These are phyloP conservation scores for Claviceps sp. DNA, from an alignment of 2,329 filamentous ascomycete species.

Conservation along the genomic window DNA sequence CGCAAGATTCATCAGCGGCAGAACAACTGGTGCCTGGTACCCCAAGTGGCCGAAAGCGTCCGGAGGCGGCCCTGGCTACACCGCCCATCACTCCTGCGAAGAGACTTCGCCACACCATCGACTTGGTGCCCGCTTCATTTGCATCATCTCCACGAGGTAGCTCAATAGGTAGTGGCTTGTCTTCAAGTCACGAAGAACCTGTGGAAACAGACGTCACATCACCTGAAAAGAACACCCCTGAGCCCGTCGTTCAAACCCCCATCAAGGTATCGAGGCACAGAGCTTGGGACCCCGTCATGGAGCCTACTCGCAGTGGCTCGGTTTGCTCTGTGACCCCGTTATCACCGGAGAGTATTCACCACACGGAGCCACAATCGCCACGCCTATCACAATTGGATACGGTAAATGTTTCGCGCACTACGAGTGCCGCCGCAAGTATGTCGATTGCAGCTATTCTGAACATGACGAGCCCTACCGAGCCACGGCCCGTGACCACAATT, in stretches of 20 bases:
- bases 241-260: conserved; percentile 19
- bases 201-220: conserved; percentile 33
- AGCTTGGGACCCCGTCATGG: conserved; percentile 5
- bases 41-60: conserved; percentile 24
- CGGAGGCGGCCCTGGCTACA: conserved; percentile 31
- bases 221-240: conserved; percentile 34
- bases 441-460: conserved; percentile 21
- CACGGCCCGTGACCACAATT: conserved; percentile 8
- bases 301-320: conserved; percentile 3
- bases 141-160: conserved; percentile 23
- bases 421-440: conserved; percentile 14
- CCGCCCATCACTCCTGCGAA: conserved; percentile 44
- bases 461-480: conserved; percentile 10
- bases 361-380: conserved; percentile 12
- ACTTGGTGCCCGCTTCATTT: conserved; percentile 11
- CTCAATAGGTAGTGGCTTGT: conserved; percentile 18
- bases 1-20: conserved; percentile 19
- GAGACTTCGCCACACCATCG: conserved; percentile 24
- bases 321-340: conserved; percentile 11
- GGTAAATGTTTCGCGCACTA: background rate
- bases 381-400: conserved; percentile 7
- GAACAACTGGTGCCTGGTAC: conserved; percentile 16
- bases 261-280: conserved; percentile 7
- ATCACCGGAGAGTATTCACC: conserved; percentile 19
- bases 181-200: conserved; percentile 16